Evolutionary conservation across 2,329 filamentous ascomycete species (phyloP), one percentile per base, ranked within the genome.

Genomic region (Monilinia fructicola): DNA sequence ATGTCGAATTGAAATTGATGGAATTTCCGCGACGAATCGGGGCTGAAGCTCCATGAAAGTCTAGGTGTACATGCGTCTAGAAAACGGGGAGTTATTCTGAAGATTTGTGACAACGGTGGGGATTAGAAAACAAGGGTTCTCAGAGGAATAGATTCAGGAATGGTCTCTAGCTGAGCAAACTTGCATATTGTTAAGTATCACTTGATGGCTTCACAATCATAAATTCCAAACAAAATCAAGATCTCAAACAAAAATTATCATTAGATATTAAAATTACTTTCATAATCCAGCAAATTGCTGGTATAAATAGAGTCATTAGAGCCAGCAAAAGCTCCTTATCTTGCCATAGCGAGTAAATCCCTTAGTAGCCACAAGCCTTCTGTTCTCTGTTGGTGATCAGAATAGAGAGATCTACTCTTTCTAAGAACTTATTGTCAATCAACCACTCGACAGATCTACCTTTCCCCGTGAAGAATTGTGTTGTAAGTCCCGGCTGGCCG

Each of bases 401-500:
- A 58, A 64, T 23, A 10, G 52, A 54, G 21, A 42, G 54, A 16
- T 64, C 61, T 4, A 64, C 52, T 12, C 61, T 58, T 26, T 64
- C 61, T 1, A 64, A 21, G 9, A 28, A 40, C 14, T 31, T 46
- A 14, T 64, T 64, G 10, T 40, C 18, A 9, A 64, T 44, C n/a
- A 64, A 26, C 2, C 44, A 54, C 5, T n/a, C 54, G 7, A 64
- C 16, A n/a, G 40, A 16, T 14, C 21, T 42, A 18, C 28, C 14
- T 7, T n/a, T 31, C 1, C 64, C 54, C 1, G 46, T 42, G 16
- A n/a, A 61, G 21, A 65, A 50, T n/a, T 65, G 53, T 12, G 54
- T 60, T 40, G 54, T 54, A 42, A 65, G 63, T 60, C 63, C 63
- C 2, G 63, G 54, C 14, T 65, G 63, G 3, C 63, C 63, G 6